Base-by-base conservation (phyloP, 108 stramenopile genomes). In the Asterionellopsis glacialis region DNA sequence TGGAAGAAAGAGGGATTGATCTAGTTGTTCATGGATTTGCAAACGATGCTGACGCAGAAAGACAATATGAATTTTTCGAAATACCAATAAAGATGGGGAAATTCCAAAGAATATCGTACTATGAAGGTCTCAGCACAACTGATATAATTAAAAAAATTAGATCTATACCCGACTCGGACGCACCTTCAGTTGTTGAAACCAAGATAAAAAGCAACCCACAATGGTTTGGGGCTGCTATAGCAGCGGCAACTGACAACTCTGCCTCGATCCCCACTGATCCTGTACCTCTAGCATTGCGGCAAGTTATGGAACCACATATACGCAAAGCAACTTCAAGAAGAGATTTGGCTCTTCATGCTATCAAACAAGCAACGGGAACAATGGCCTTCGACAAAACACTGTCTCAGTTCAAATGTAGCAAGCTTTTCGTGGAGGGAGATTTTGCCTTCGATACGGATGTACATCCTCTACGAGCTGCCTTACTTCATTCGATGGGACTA, bases 11-110 rank as follows among this genome's bases (percentile, higher is more conserved):
- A 43, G 67, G 56, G 13, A 88, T 88, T 48, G 83, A 88, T 70
- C 63, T 88, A 45, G 87, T 88, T 3, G 87, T 88, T 13, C 87
- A 88, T 57, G 87, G 87, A 0, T 88, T 88, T 69, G 81, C 77
- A 12, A 68, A 77, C 62, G 64, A 73, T 41, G 69, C 44, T 5
- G 87, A 88, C 63, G 69, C 57, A 19, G 66, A 82, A 38, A 61
- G 56, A 50, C 87, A 88, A 62, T 23, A 39, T 2, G 79, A 80
- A 41, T 88, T 88, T 59, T 88, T 88, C 58, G 60, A 55, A 24
- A 42, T 57, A 7, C 72, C 83, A 11, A 68, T 81, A 25, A 40
- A 63, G 19, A 59, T 54, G 11, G 78, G 76, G 7, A 69, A 76
- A 48, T 88, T 88, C 45, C 75, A 73, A 62, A 58, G 72, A 40